These are phyloP conservation scores for Aspergillus brasiliensis DNA, from an alignment of 2,329 filamentous ascomycete genomes.

Conservation along the genomic window DNA sequence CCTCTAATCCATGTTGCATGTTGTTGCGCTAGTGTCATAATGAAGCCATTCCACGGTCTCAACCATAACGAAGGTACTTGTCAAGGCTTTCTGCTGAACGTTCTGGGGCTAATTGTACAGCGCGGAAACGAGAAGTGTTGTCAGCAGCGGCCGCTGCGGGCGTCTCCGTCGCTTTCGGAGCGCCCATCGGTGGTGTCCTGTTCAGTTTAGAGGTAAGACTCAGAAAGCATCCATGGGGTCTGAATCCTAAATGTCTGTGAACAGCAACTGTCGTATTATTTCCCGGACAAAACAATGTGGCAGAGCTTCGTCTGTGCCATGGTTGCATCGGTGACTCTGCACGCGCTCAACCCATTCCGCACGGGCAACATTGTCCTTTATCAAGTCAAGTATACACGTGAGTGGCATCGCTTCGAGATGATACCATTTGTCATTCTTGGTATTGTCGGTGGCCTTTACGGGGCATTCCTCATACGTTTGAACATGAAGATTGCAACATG, in stretches of 20 bases:
- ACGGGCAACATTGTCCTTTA: constrained; percentile 95
- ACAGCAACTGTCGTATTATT: constrained; percentile 91
- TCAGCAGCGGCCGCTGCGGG: constrained; percentile 90
- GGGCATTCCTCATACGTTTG: constrained; percentile 88
- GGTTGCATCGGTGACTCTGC: constrained; percentile 92
- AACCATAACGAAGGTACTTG: constrained; percentile 78
- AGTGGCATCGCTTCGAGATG: constrained; percentile 94
- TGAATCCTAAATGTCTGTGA: not conserved
- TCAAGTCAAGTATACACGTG: constrained; percentile 87
- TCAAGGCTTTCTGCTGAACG: not conserved
- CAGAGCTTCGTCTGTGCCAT: constrained; percentile 99
- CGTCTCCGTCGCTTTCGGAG: constrained; percentile 91
- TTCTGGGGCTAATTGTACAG: constrained; percentile 48
- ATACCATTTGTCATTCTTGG: constrained; percentile 85
- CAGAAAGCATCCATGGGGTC: too few species aligned
- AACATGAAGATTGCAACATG: constrained; percentile 86
- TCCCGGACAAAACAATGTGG: constrained; percentile 99
- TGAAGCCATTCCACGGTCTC: constrained; percentile 81
- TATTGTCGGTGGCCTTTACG: constrained; percentile 88
- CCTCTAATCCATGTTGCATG: constrained; percentile 95
- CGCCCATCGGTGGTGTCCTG: constrained; percentile 89
- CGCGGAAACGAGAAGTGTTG: constrained; percentile 87
- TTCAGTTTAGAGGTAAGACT: constrained; percentile 81
- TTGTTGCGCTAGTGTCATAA: constrained; percentile 91
- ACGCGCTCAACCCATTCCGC: constrained; percentile 90